These are phyloP conservation scores for Penicillium verhagenii DNA, from an alignment of 495 filamentous ascomycete genomes.

Conservation along the genomic window DNA sequence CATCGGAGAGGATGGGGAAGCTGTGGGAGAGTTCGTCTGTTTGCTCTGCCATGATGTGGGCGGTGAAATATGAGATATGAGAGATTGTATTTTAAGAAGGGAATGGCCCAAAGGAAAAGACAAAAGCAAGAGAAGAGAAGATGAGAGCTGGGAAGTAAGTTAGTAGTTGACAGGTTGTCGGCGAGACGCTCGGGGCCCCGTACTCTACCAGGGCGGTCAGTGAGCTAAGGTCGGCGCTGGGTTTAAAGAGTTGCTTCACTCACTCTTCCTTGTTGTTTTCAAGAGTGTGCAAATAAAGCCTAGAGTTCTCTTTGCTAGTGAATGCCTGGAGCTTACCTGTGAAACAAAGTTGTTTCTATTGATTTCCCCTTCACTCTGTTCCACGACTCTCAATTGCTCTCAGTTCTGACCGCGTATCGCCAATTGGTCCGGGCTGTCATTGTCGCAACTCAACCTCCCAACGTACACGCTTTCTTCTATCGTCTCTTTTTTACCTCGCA, in stretches of 20 bases:
- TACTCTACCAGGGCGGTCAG: constrained; percentile 36
- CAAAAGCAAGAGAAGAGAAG: constrained; percentile 9
- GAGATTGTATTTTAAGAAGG: background rate
- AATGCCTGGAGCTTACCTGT: background rate
- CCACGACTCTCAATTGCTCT: constrained; percentile 3
- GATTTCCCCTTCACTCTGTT: background rate
- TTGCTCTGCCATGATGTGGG: constrained; percentile 73
- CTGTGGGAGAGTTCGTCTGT: constrained; percentile 62
- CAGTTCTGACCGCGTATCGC: background rate
- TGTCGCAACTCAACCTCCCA: background rate
- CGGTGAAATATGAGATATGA: too few species aligned
- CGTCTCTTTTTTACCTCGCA: background rate
- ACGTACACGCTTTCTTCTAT: background rate
- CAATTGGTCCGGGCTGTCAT: background rate
- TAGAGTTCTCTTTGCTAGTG: background rate
- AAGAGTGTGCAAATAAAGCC: background rate
- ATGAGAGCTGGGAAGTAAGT: constrained; percentile 6
- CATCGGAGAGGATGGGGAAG: constrained; percentile 92
- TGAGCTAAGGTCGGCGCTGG: constrained; percentile 13
- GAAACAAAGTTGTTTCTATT: background rate
- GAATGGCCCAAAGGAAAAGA: background rate
- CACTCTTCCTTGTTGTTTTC: background rate
- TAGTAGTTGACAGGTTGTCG: constrained; percentile 32
- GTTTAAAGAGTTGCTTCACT: constrained; percentile 18
- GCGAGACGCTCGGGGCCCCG: constrained; percentile 20